Evolutionary conservation across 495 filamentous ascomycete genomes (phyloP).

Genomic region (Melanomma pulvis-pyrius): DNA sequence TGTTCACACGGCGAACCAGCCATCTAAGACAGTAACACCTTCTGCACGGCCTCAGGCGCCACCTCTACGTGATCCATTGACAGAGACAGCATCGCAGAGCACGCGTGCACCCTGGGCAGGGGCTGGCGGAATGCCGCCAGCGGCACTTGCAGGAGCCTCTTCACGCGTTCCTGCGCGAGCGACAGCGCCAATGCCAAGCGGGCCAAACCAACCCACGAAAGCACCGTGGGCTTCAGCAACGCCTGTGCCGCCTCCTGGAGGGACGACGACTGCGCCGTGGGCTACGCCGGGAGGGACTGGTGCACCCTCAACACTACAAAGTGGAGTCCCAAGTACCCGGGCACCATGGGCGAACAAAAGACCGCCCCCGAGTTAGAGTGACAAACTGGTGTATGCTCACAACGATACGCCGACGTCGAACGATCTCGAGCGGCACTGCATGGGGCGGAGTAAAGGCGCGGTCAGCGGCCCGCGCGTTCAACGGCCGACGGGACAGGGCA

Average conservation of each 20-base stretch:
- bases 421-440: constrained; percentile 11
- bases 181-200: constrained; percentile 35
- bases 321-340: constrained; percentile 22
- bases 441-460: constrained; percentile 25
- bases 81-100: constrained; percentile 14
- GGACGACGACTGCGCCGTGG: constrained; percentile 37
- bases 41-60: constrained; percentile 15
- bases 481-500: constrained; percentile 2
- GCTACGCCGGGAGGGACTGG: constrained; percentile 17
- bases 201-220: constrained; percentile 34
- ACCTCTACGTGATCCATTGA: constrained; percentile 23
- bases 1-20: constrained; percentile 64
- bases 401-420: constrained; percentile 4
- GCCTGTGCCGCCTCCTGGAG: constrained; percentile 25
- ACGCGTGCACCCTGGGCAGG: constrained; percentile 56
- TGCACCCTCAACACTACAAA: neutral
- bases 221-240: constrained; percentile 51
- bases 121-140: constrained; percentile 15
- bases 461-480: constrained; percentile 1
- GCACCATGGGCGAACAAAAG: constrained; percentile 30
- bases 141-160: constrained; percentile 48
- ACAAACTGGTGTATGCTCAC: neutral
- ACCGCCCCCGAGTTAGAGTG: constrained; percentile 11
- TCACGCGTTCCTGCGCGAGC: constrained; percentile 52
- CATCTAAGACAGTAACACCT: constrained; percentile 37